A percentile compares a stretch with the other conserved stretches of the same genome.
These are phyloP conservation scores for Diaporthe sp. DNA, from an alignment of 2,329 filamentous ascomycete species.

Conservation along the genomic window DNA sequence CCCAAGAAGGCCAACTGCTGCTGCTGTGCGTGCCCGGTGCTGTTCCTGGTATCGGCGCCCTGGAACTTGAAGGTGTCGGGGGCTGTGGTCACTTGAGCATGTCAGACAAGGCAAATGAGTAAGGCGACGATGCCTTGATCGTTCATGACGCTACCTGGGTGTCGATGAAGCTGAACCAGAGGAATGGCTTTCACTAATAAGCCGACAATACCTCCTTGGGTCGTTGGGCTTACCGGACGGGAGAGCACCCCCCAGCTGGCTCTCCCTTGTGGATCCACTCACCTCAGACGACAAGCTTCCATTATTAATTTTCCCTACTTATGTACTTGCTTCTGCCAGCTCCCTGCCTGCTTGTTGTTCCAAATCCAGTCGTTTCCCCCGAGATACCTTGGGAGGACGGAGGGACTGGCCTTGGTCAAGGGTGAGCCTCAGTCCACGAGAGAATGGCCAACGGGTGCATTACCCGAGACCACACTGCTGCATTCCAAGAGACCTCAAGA, in stretches of 20 bases:
- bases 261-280: constrained; percentile 2
- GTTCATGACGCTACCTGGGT: background rate
- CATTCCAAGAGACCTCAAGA: background rate
- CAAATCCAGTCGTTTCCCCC: background rate
- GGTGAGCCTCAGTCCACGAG: background rate
- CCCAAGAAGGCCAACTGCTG: constrained; percentile 15
- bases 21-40: background rate
- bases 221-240: background rate
- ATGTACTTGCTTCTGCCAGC: constrained; percentile 12
- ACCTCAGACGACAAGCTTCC: constrained; percentile 15
- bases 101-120: background rate
- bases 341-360: background rate
- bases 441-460: background rate
- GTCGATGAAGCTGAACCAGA: background rate
- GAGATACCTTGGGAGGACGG: background rate
- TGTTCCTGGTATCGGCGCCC: constrained; percentile 12
- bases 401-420: background rate
- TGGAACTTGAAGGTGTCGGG: background rate
- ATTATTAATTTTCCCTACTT: background rate
- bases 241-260: background rate
- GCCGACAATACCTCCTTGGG: background rate
- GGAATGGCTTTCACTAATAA: background rate
- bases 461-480: background rate
- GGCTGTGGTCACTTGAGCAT: background rate
- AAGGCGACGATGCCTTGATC: background rate